phyloP scores from a whole-genome alignment of 2,329 filamentous ascomycete species.

The Claviceps lovelessii region DNA sequence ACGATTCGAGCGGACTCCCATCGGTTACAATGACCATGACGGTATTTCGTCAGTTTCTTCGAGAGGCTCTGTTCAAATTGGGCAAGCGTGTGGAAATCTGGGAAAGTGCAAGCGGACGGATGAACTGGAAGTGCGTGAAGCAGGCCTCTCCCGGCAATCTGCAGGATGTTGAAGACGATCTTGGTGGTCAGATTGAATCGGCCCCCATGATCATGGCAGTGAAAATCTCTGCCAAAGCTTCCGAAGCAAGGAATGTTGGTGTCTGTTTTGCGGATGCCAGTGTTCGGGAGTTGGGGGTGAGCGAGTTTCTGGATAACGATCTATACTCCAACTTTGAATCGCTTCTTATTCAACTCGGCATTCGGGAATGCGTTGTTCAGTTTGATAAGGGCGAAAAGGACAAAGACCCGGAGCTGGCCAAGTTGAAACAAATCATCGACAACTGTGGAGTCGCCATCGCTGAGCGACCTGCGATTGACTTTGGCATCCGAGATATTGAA shows the following conservation, averaged over 20 bases:
- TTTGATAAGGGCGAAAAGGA: constrained; percentile 64
- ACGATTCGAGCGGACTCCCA: constrained; percentile 67
- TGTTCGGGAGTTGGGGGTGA: constrained; percentile 86
- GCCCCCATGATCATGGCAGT: constrained; percentile 92
- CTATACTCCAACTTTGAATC: constrained; percentile 97
- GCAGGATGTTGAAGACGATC: constrained; percentile 91
- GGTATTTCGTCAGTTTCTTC: constrained; percentile 87
- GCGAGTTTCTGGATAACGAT: constrained; percentile 98
- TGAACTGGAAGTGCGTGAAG: constrained; percentile 85
- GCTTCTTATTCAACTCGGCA: constrained; percentile 85
- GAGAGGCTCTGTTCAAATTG: constrained; percentile 82
- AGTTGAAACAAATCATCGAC: constrained; percentile 77
- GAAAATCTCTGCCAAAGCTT: constrained; percentile 78
- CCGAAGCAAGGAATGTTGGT: constrained; percentile 72
- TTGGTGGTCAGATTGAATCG: constrained; percentile 72
- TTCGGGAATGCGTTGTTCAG: constrained; percentile 85
- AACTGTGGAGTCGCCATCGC: constrained; percentile 84
- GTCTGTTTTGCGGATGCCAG: constrained; percentile 97
- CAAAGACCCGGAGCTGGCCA: constrained; percentile 77
- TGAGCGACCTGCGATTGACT: constrained; percentile 63
- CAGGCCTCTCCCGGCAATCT: constrained; percentile 91
- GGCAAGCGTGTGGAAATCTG: constrained; percentile 88
- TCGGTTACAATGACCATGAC: constrained; percentile 94
- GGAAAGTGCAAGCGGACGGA: constrained; percentile 58
- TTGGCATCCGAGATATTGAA: constrained; percentile 82